Base-by-base conservation (phyloP, 805 yeast species). In the Metschnikowia baotianmanensis region DNA sequence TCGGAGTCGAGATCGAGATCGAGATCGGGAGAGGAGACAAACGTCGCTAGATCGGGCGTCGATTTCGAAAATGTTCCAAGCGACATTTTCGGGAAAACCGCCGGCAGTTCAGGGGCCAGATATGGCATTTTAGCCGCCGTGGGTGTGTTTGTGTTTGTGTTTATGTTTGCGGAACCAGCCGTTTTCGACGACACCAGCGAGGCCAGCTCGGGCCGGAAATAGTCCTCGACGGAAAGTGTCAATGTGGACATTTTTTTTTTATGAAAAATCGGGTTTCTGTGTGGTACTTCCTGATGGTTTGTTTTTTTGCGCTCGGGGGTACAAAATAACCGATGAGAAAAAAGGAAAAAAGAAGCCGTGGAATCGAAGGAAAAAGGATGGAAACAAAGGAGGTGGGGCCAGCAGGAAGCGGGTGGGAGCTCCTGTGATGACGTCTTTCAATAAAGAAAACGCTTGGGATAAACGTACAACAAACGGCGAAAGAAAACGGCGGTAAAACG, bases 221-320 rank as follows among this genome's bases (percentile, higher is more conserved):
- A 40, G 38, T 42, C 42, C 22, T 45, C 50, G 32, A 48, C 46
- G n/a, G 52, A 31, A 31, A 50, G 36, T 17, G 54, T 48, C 32
- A 50, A 33, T 6, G 54, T 48, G 33, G 52, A 40, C 54, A 50
- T 50, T 13, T 9, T 17, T 16, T 36, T 20, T 22, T n/a, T 16
- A 26, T 19, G 16, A 8, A 15, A 5, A 6, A 25, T 9, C 6
- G 12, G 11, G 17, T 17, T 16, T 29, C 6, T 28, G 33, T 27
- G 25, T 27, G 25, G 19, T 5, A 8, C 18, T 25, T 26, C n/a
- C 18, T 25, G 18, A 6, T 7, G 25, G 26, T 9, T 15, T n/a
- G n/a, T n/a, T n/a, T 29, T 29, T 29, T 6, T 29, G 32, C 11
- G 17, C 32, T 12, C 20, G 11, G 12, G 25, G 26, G n/a, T 15